Evolutionary conservation across 768 basidiomycete species (phyloP), one percentile per base, ranked within the genome.

Genomic region (Suillus alpinus): DNA sequence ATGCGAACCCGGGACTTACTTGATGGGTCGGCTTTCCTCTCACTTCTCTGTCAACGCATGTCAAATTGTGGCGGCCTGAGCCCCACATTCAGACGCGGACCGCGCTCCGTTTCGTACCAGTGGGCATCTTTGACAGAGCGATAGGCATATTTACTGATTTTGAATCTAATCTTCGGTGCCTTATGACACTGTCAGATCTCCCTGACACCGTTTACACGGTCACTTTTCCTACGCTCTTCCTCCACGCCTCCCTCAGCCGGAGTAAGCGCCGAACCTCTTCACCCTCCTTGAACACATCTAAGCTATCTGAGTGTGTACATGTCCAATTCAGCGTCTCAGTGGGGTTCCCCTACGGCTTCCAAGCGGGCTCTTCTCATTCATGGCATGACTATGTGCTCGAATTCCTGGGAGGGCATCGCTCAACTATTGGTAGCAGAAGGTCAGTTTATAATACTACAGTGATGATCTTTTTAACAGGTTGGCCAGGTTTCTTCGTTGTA

Each of bases 301-400:
- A 20, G 32, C 12, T 12, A 12, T 51, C 43, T 44, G 43, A 61
- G 63, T 1, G 20, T 23, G 13, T 6, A 13, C 23, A 49, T 31
- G 53, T 26, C 53, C 10, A 26, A 18, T 29, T 67, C 66, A 36
- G 62, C 62, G 14, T 59, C 58, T 13, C 66, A 61, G 13, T 71
- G 69, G 67, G 67, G 67, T 13, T 39, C 53, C 13, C 63, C 67
- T n/a, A 32, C 56, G 4, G 63, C 71, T 1, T 47, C 43, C 23
- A 71, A 63, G 32, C 63, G 14, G 32, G 64, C 56, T 2, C 47
- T 69, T 39, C 55, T 73, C 34, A n/a, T 73, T 3, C 72, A 71
- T 14, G 66, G 66, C 1, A 29, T 73, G 12, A 51, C 50, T 1
- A 3, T 59, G 23, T 61, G 66, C 6, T 63, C 70, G 13, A 62